Base-by-base conservation (phyloP, 495 filamentous ascomycete species). In the Delitschia confertaspora region DNA sequence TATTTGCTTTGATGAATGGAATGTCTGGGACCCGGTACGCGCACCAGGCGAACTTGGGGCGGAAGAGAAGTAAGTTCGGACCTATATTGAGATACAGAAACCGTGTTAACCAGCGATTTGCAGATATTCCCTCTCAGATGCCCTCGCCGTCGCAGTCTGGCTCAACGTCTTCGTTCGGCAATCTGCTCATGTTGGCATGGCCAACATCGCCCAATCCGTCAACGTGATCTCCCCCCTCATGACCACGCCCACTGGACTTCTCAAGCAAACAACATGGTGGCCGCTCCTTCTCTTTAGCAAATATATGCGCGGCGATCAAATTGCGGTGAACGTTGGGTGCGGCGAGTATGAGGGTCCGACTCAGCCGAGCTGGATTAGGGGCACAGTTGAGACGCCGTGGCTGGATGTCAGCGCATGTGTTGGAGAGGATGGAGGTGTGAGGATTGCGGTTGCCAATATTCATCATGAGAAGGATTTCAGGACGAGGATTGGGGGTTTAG, bases 1-100 rank as follows among this genome's bases (percentile, higher is more conserved):
- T 26, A 84, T 88, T 59, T 87, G 83, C 62, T 87, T 87, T 58
- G 83, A 88, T 59, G 83, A 87, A 60, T 87, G 83, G 83, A 85
- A 88, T 61, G 81, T 87, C 9, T 87, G 83, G 83, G 82, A 87
- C 56, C 81, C 81, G 5, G 66, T 72, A 26, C 74, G 82, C 18
- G 82, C 83, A 1, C 78, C 77, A 3, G 82, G 59, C 16, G 57
- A 60, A 10, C 26, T 49, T 19, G 58, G 58, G 8, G 58, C 58
- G 8, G 58, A 60, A 35, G 55, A 60, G 39, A 55, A 58, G 42
- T 60, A 33, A 23, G 20, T 30, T n/a, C n/a, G n/a, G n/a, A n/a
- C n/a, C n/a, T 13, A 6, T 22, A 13, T 20, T 17, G 24, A 32
- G 14, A 6, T 50, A 80, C 29, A 77, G 79, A 47, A 60, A 69